Conservation (phyloP, 495 filamentous ascomycete species). For the Lindgomyces ingoldianus region DNA sequence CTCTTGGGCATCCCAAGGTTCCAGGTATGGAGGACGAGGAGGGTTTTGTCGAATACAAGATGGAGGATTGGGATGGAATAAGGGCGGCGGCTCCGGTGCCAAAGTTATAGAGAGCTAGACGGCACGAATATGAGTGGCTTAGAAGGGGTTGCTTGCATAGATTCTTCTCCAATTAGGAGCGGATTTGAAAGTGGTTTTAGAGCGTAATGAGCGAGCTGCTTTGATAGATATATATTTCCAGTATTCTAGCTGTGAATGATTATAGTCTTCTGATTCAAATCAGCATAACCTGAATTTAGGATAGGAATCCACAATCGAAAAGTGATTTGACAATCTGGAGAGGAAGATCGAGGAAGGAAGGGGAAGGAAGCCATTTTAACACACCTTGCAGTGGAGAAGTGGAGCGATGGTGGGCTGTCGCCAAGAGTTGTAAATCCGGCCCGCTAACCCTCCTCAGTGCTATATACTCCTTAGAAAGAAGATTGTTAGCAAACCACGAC, state of each 20-base stretch:
- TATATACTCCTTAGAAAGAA: too few relatives aligned
- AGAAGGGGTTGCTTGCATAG: too few relatives aligned
- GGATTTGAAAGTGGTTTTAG: too few relatives aligned
- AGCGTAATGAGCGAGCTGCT: too few relatives aligned
- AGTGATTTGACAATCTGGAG: background rate
- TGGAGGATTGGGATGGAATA: slow-evolving; percentile 60
- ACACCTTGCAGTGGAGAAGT: too few relatives aligned
- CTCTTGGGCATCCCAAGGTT: slow-evolving; percentile 48
- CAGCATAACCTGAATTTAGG: background rate
- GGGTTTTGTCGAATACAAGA: slow-evolving; percentile 59
- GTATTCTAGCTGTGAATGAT: background rate
- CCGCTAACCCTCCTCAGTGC: background rate
- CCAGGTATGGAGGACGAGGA: slow-evolving; percentile 46
- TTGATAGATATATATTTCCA: background rate
- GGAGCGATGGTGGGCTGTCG: background rate
- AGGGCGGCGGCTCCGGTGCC: slow-evolving; percentile 22
- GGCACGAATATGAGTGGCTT: background rate
- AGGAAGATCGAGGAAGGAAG: background rate
- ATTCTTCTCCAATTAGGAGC: too few relatives aligned
- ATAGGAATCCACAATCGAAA: background rate
- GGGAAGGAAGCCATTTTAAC: background rate
- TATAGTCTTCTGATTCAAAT: background rate
- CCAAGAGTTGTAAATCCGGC: too few relatives aligned
- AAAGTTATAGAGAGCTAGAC: slow-evolving; percentile 1
- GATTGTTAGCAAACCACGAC: too few relatives aligned